phyloP scores from a whole-genome alignment of 2,329 filamentous ascomycete species.

The Alternaria conjuncta region DNA sequence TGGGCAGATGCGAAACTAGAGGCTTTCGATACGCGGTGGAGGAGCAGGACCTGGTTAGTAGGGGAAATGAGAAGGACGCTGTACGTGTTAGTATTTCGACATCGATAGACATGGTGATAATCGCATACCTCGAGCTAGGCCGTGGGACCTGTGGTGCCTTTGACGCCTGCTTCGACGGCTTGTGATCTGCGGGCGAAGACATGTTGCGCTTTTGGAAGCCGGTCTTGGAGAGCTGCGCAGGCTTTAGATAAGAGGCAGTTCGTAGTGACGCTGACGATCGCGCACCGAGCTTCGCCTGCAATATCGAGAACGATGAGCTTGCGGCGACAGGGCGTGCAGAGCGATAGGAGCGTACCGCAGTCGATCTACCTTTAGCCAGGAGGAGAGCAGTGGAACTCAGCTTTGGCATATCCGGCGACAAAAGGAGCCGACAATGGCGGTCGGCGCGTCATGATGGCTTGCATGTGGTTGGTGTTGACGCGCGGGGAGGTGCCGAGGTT shows the following conservation, averaged over 20 bases:
- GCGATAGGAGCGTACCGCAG: neutral
- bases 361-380: conserved; percentile 12
- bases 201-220: conserved; percentile 28
- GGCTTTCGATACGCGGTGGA: conserved; percentile 84
- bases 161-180: conserved; percentile 34
- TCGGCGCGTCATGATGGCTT: conserved; percentile 28
- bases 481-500: conserved; percentile 47
- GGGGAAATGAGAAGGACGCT: conserved; percentile 88
- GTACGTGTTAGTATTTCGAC: neutral
- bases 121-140: conserved; percentile 67
- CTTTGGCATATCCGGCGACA: conserved; percentile 36
- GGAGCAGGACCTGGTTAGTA: conserved; percentile 82
- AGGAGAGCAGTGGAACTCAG: conserved; percentile 14
- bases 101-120: neutral
- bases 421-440: conserved; percentile 11
- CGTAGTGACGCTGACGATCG: neutral
- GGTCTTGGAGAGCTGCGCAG: neutral
- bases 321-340: neutral
- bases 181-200: conserved; percentile 43
- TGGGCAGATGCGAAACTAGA: conserved; percentile 88
- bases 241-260: neutral
- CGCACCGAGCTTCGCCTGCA: neutral
- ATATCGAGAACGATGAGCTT: neutral
- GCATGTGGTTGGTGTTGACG: conserved; percentile 20
- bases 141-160: conserved; percentile 58